Base-by-base conservation (phyloP, 2,329 filamentous ascomycete species). In the Drechslerella dactyloides region DNA sequence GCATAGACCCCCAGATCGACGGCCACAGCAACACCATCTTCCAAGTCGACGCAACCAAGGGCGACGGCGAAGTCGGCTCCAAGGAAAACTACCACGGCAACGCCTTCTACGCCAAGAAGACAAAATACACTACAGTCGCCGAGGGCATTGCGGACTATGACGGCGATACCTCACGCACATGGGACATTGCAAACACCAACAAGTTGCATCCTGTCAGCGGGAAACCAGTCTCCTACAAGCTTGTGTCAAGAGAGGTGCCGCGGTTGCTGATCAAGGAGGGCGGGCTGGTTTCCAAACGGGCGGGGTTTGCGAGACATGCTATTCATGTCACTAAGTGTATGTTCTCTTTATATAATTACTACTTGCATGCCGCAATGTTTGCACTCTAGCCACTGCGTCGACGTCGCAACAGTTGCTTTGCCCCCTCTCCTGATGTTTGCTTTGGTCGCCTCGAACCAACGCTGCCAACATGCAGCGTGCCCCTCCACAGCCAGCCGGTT, bases 241-340 rank as follows among this genome's bases (percentile, higher is more conserved):
- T 97, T 1, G 91, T 96, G 40, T 93, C 90, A 78, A 84, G 93
- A 50, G 93, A 96, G 77, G 89, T 93, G 0, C 90, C 93, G 0
- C 81, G 83, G 0, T 81, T 97, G 17, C 81, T 97, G 8, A 91
- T 93, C 1, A 94, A 92, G 81, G 86, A 89, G 73, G 89, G 89
- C 1, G 87, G 90, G 0, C 79, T 97, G 23, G 92, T 96, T 5
- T 96, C 91, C 89, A 96, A 96, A 81, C 85, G 93, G 19, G 93
- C 92, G 1, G 91, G 89, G 0, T 97, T 96, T 76, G 91, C 93
- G 0, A 82, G 91, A 37, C 91, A 96, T 78, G 89, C 92, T 1
- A 87, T 96, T 0, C 90, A 94, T 78, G 92, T 96, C 8, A 96
- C 93, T 0, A 90, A 89, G 77, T 96, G 90, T 93, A 85, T 83